Conservation (phyloP, 768 basidiomycete species). For the Naganishia vaughanmartiniae region DNA sequence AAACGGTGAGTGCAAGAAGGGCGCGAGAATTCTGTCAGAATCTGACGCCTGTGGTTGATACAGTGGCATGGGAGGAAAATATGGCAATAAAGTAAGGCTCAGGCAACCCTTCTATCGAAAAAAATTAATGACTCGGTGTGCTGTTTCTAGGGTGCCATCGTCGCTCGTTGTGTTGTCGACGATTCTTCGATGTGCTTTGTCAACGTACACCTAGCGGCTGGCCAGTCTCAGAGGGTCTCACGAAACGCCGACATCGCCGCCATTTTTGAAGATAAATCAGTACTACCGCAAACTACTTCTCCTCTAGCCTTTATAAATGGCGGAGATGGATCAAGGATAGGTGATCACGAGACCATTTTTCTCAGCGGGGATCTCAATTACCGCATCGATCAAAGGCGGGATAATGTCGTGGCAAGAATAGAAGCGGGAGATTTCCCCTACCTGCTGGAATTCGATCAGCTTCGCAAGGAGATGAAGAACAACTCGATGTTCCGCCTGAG, state of each 20-base stretch:
- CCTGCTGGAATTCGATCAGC: constrained; percentile 74
- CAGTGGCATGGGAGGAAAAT: constrained; percentile 82
- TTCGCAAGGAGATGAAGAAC: constrained; percentile 78
- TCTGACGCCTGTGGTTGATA: too few species aligned
- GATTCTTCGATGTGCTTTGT: constrained; percentile 92
- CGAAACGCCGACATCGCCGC: constrained; percentile 84
- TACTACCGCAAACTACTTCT: constrained; percentile 61
- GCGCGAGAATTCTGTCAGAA: too few species aligned
- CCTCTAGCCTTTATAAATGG: constrained; percentile 73
- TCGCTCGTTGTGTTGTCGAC: constrained; percentile 80
- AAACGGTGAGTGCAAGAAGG: constrained; percentile 57
- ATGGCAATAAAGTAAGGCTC: constrained; percentile 82
- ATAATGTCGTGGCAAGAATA: constrained; percentile 70
- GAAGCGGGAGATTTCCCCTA: constrained; percentile 64
- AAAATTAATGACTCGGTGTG: not conserved
- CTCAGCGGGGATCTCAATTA: constrained; percentile 96
- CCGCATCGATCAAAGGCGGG: constrained; percentile 88
- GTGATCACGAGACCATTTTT: constrained; percentile 93
- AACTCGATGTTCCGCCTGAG: constrained; percentile 87
- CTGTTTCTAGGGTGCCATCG: constrained; percentile 72
- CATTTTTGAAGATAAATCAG: constrained; percentile 75
- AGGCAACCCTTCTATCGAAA: not conserved
- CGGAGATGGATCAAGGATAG: constrained; percentile 85
- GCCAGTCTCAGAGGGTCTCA: constrained; percentile 74
- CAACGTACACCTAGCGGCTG: constrained; percentile 91